These are phyloP conservation scores for Lolium multiflorum DNA, from an alignment of 176 grass and related monocot species.

Conservation along the genomic window DNA sequence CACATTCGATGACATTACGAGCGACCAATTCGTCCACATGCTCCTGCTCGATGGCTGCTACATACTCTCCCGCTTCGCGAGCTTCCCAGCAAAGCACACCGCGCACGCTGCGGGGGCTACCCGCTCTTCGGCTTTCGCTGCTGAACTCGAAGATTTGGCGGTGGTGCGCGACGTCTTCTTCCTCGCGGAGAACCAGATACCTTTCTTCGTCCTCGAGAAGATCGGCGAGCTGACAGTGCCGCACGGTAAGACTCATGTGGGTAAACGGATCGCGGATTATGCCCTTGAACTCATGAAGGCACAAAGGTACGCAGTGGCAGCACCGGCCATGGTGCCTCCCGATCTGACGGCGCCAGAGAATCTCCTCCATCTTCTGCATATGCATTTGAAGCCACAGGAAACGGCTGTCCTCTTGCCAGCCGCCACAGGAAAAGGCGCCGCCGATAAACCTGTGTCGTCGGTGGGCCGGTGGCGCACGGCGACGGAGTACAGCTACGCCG, in stretches of 20 bases:
- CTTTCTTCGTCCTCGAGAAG: slow-evolving; percentile 31
- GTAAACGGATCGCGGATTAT: neutral
- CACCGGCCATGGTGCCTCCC: neutral
- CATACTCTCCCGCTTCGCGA: neutral
- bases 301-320: neutral
- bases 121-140: neutral
- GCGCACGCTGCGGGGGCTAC: neutral
- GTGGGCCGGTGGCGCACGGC: slow-evolving; percentile 9
- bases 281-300: neutral
- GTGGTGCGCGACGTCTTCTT: slow-evolving; percentile 29
- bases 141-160: neutral
- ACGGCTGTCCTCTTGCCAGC: too few relatives aligned
- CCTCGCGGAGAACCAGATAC: neutral
- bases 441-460: neutral
- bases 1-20: neutral
- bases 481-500: neutral
- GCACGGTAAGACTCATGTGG: neutral
- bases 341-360: neutral
- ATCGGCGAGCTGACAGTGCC: neutral
- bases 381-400: neutral
- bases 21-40: slow-evolving; percentile 28
- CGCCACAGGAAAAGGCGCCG: too few relatives aligned
- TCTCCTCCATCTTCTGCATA: slow-evolving; percentile 43
- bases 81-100: neutral
- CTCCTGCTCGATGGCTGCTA: slow-evolving; percentile 43